Evolutionary conservation across 768 basidiomycete species (phyloP), one percentile per base, ranked within the genome.

Genomic region (Mycena epipterygia): DNA sequence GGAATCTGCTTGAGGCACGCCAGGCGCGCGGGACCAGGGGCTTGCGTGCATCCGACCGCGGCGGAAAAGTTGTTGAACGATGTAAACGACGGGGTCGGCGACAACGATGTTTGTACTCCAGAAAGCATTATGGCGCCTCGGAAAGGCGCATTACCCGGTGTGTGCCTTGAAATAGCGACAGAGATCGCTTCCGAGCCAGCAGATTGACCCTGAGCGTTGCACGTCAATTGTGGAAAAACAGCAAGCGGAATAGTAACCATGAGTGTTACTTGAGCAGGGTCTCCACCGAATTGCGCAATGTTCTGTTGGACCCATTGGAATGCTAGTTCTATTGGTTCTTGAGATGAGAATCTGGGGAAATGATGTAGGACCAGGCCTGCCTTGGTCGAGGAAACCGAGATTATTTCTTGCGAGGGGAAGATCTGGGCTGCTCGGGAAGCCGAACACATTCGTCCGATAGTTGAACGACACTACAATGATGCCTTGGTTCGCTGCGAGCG

Each of bases 281-380:
- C 84, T 72, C 70, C 29, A n/a, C n/a, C n/a, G n/a, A n/a, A n/a
- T n/a, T n/a, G n/a, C n/a, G n/a, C n/a, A n/a, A 88, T 84, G 67
- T 89, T 84, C 48, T 80, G 73, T 62, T 86, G 84, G 0, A 88
- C 81, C 87, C 80, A 82, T n/a, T 32, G 44, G 5, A 81, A 57
- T 5, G 79, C 81, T 5, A 76, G 59, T 27, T 77, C 67, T 66
- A 17, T 52, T 59, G 16, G 17, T 37, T 27, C 14, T 55, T 7
- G 41, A 13, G 66, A 14, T 21, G 14, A 27, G 70, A 23, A 53
- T 63, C 1, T 44, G 37, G 8, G 70, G 70, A n/a, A 72, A 72
- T 27, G 21, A 37, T 9, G 16, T 17, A 42, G 17, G 12, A 53
- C 25, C 23, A 33, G 0, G 4, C 66, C 7, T 11, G 42, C 71